Evolutionary conservation across 2,329 filamentous ascomycete species (phyloP).

Genomic region (Stachybotrys elegans): DNA sequence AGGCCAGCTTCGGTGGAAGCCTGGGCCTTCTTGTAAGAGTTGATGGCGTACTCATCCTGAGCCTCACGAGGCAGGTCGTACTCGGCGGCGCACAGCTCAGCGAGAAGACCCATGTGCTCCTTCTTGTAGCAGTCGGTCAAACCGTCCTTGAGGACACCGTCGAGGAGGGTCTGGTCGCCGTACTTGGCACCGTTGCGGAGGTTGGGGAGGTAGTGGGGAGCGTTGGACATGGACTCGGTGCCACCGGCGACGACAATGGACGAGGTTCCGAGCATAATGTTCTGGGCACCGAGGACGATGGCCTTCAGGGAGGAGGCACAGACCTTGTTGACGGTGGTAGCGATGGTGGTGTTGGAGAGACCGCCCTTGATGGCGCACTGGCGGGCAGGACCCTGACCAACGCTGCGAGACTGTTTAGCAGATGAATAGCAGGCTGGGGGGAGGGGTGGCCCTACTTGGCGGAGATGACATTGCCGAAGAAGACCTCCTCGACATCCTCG

Average conservation of each 20-base stretch:
- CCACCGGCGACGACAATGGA: constrained; percentile 91
- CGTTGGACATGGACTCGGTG: constrained; percentile 97
- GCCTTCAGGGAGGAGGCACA: constrained; percentile 95
- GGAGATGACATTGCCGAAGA: constrained; percentile 96
- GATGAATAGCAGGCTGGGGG: constrained; percentile 5
- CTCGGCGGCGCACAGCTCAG: constrained; percentile 85
- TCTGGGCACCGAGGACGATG: constrained; percentile 89
- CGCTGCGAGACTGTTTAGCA: constrained; percentile 41
- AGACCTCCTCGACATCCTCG: constrained; percentile 89
- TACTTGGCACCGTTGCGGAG: constrained; percentile 89
- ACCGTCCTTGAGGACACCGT: constrained; percentile 91
- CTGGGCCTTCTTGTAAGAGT: constrained; percentile 90
- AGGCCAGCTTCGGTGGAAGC: constrained; percentile 74
- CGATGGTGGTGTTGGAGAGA: constrained; percentile 71
- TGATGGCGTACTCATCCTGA: constrained; percentile 95
- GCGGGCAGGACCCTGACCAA: constrained; percentile 93
- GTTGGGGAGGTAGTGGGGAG: constrained; percentile 88
- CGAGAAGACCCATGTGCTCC: constrained; percentile 93
- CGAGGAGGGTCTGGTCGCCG: constrained; percentile 81
- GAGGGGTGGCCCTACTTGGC: constrained; percentile 63
- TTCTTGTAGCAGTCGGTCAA: constrained; percentile 92
- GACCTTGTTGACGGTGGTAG: constrained; percentile 98
- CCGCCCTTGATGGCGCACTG: constrained; percentile 90
- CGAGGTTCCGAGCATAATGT: constrained; percentile 94
- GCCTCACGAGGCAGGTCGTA: constrained; percentile 75